Evolutionary conservation across 2,329 filamentous ascomycete genomes (phyloP).

Genomic region (Neofusicoccum umdonicola): DNA sequence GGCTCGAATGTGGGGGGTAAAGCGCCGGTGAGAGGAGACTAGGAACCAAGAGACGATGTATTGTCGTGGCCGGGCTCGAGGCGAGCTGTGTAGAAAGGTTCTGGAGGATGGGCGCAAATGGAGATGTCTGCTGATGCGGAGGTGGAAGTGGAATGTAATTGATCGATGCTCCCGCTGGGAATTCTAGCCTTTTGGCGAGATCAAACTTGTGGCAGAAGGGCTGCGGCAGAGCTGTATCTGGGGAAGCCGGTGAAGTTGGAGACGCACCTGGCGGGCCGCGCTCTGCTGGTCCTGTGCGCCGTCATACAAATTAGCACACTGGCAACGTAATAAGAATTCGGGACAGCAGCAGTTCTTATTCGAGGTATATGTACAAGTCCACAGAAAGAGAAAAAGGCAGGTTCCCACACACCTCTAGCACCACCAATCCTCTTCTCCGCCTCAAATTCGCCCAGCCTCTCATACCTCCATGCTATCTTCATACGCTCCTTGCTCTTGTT

Average conservation of each 20-base stretch:
- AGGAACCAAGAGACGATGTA: slow-evolving; percentile 84
- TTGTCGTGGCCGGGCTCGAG: slow-evolving; percentile 50
- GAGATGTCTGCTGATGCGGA: slow-evolving; percentile 51
- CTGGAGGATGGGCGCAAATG: slow-evolving; percentile 66
- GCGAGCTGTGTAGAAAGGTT: slow-evolving; percentile 55
- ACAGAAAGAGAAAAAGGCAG: not conserved
- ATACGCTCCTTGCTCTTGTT: slow-evolving; percentile 65
- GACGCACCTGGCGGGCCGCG: not conserved
- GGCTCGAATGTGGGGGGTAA: slow-evolving; percentile 67
- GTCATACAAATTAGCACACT: slow-evolving; percentile 20
- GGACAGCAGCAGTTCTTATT: not conserved
- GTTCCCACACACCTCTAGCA: slow-evolving; percentile 58
- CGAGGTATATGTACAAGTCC: slow-evolving; percentile 18
- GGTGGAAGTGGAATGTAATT: slow-evolving; percentile 61
- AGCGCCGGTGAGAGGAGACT: slow-evolving; percentile 81
- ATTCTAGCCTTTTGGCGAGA: slow-evolving; percentile 48
- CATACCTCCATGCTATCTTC: slow-evolving; percentile 99
- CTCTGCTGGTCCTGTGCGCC: slow-evolving; percentile 10
- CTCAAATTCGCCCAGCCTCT: slow-evolving; percentile 72
- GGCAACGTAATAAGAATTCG: not conserved
- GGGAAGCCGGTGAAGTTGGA: slow-evolving; percentile 3
- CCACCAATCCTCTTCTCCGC: slow-evolving; percentile 44
- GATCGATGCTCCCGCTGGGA: slow-evolving; percentile 41
- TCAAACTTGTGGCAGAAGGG: slow-evolving; percentile 54
- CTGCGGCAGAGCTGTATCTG: slow-evolving; percentile 22